Base-by-base conservation (phyloP, 2,329 filamentous ascomycete species). In the Pseudocercospora fijiensis region DNA sequence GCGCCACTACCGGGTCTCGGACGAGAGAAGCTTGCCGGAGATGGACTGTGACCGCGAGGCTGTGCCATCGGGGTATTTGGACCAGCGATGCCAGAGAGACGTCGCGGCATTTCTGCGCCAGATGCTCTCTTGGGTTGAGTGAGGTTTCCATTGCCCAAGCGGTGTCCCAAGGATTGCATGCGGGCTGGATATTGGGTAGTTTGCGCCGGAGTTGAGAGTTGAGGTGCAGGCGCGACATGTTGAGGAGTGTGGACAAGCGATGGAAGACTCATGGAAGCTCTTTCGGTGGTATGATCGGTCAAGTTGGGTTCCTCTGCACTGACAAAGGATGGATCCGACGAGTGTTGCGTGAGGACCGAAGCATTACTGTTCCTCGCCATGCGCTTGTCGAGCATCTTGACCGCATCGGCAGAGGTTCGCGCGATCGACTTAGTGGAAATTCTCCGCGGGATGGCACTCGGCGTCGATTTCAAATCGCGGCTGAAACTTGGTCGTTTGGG, bases 21-120 rank as follows among this genome's bases (percentile, higher is more conserved):
- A 30, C 66, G 68, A 1, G 71, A 74, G 61, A 74, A 74, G 57
- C 69, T 73, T 22, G 68, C 67, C 1, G 71, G 70, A 11, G 71
- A 70, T 5, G 64, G 69, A 27, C 66, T 68, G 58, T 67, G 69
- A 41, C 64, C 60, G 18, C 67, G 65, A 22, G 65, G 64, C 8
- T 69, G 62, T 41, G 43, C 52, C 18, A 58, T 11, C 11, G 49
- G 45, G 11, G 60, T 53, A 51, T 37, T 49, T 47, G 27, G 22
- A 53, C 60, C 41, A 4, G 52, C 33, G 20, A 56, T 22, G 18
- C 47, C 16, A n/a, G 58, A 47, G 16, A 53, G 5, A 4, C 5
- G 37, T 16, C n/a, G 37, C 13, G 45, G 18, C 20, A 49, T 18
- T 16, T n/a, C 45, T 16, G 45, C 20, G 9, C 30, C 24, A 60